phyloP scores from a whole-genome alignment of 768 basidiomycete genomes.

The Lentinula sp. region DNA sequence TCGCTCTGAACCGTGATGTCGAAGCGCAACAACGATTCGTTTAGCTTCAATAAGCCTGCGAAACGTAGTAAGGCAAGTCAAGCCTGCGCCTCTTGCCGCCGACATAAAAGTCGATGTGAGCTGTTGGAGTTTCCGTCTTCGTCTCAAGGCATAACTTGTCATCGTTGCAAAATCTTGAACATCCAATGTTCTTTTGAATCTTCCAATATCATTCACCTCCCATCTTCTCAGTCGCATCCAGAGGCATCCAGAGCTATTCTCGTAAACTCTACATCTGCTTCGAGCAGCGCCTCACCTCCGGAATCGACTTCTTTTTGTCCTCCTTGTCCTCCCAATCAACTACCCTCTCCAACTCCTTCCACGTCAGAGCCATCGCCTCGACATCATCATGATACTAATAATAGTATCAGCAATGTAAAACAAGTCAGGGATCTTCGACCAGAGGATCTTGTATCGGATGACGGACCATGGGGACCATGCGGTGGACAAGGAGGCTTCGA shows the following conservation, averaged over 20 bases:
- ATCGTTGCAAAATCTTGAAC: constrained; percentile 43
- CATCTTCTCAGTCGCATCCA: constrained; percentile 7
- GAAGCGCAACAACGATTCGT: background rate
- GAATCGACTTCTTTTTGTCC: constrained; percentile 9
- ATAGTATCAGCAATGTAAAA: constrained; percentile 9
- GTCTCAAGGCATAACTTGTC: constrained; percentile 28
- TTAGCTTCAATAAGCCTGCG: constrained; percentile 8
- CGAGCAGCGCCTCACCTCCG: background rate
- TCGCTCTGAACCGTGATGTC: background rate
- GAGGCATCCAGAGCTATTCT: background rate
- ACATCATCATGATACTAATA: constrained; percentile 1
- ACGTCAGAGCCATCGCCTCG: background rate
- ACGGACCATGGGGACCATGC: constrained; percentile 31
- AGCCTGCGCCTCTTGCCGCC: constrained; percentile 40
- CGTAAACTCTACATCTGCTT: background rate
- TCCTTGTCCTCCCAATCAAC: background rate
- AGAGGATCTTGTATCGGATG: constrained; percentile 27
- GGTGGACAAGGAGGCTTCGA: constrained; percentile 31
- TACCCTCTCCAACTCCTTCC: background rate
- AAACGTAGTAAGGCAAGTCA: constrained; percentile 38
- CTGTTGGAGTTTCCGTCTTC: constrained; percentile 33
- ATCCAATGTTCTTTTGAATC: constrained; percentile 41
- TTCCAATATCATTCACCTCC: constrained; percentile 19
- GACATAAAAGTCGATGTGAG: constrained; percentile 45
- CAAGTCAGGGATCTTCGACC: constrained; percentile 21